phyloP scores from a whole-genome alignment of 352 stramenopile species.

The Phytophthora citricola region DNA sequence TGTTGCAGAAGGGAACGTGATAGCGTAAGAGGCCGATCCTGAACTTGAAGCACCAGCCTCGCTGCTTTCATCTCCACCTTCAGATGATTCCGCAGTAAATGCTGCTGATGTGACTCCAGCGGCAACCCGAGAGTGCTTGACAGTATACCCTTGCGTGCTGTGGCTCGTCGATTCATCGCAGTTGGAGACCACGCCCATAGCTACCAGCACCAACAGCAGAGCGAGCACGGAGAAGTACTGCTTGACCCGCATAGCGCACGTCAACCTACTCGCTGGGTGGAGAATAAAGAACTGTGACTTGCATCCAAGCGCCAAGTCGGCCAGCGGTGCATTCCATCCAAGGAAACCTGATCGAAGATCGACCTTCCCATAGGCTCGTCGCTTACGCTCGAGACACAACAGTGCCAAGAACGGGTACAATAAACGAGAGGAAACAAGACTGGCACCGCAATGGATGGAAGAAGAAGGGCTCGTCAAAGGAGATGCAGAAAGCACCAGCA shows the following conservation, averaged over 20 bases:
- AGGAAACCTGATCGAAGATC: slow-evolving; percentile 39
- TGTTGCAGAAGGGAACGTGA: slow-evolving; percentile 5
- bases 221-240: slow-evolving; percentile 3
- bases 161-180: slow-evolving; percentile 13
- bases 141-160: slow-evolving; percentile 3
- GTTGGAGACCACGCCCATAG: slow-evolving; percentile 1
- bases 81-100: not conserved
- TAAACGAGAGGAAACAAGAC: slow-evolving; percentile 4
- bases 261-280: slow-evolving; percentile 2
- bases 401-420: slow-evolving; percentile 14
- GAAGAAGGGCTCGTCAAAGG: not conserved
- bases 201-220: slow-evolving; percentile 2
- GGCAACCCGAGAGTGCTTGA: not conserved
- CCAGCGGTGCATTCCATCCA: slow-evolving; percentile 12
- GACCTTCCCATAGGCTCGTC: slow-evolving; percentile 30
- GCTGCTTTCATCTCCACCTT: slow-evolving; percentile 2
- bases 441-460: not conserved
- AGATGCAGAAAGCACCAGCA: slow-evolving; percentile 7
- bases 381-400: slow-evolving; percentile 24
- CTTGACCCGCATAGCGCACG: slow-evolving; percentile 7
- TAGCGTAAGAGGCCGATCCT: slow-evolving; percentile 2
- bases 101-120: slow-evolving; percentile 3
- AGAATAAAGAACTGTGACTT: slow-evolving; percentile 28
- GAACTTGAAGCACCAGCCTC: slow-evolving; percentile 2
- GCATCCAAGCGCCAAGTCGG: slow-evolving; percentile 7